Base-by-base conservation (phyloP, 1,284 basidiomycete species). In the Apiotrichum brassicae region DNA sequence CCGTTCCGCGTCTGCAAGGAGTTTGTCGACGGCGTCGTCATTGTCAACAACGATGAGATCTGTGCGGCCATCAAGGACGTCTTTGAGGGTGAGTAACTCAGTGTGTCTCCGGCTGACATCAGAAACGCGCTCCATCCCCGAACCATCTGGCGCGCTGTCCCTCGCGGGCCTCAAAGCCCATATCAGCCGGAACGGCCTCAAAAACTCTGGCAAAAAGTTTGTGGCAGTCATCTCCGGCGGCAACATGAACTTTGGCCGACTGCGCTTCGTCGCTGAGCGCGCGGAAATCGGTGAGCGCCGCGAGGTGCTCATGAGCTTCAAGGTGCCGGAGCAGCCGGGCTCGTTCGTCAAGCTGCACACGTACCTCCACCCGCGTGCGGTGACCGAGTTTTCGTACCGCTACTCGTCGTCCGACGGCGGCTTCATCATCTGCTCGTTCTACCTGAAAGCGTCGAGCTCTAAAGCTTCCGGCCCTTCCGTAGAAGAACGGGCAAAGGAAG, bases 21-120 rank as follows among this genome's bases (percentile, higher is more conserved):
- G 45, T 76, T 89, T 19, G 73, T 97, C n/a, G 91, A 97, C 63
- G 85, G 82, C 9, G 76, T 98, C 28, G 82, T 93, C 36, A 80
- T 86, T 59, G 89, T 87, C 19, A 82, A 86, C 68, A 98, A 95
- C 58, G 95, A 99, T 66, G 95, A 95, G 70, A 84, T 99, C 48
- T 99, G 95, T 68, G 95, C 95, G 4, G 92, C 93, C 16, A 97
- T 98, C 76, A 97, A 97, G 75, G 95, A 98, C 66, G 85, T 97
- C 23, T 99, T 97, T 65, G 93, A 98, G 78, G 93, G 92, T 90
- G 56, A 58, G 33, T 16, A 7, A 11, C 74, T 63, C 13, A 34
- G n/a, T 11, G 33, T 34, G 33, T 7, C 9, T 18, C 28, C 7
- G 7, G 25, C 25, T 28, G 24, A 40, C 24, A 9, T 6, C 62